Conservation (phyloP, 2,329 filamentous ascomycete genomes). For the Penicillium sp. region DNA sequence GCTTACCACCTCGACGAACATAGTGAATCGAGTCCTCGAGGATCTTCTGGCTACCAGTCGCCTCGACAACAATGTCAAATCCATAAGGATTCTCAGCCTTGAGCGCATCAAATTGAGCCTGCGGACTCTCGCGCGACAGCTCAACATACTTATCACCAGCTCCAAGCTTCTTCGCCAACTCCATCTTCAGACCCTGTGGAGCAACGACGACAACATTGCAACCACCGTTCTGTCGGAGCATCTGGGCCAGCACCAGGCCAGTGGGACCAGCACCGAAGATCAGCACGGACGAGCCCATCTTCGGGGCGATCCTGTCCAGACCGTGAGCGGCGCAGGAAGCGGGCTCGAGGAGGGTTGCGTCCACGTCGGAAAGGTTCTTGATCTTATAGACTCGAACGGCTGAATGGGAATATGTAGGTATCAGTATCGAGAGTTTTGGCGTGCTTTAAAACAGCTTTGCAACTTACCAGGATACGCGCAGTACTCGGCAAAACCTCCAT, state of each 20-base stretch:
- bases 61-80: conserved; percentile 70
- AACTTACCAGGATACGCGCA: conserved; percentile 48
- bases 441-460: not conserved
- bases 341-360: conserved; percentile 66
- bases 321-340: conserved; percentile 69
- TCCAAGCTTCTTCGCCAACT: conserved; percentile 54
- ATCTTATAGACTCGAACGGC: conserved; percentile 62
- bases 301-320: conserved; percentile 64
- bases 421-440: not conserved
- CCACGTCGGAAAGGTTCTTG: conserved; percentile 62
- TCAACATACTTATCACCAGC: conserved; percentile 49
- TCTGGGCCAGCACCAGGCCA: conserved; percentile 61
- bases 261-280: conserved; percentile 68
- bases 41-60: conserved; percentile 65
- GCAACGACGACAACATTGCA: conserved; percentile 68
- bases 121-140: conserved; percentile 50
- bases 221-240: conserved; percentile 62
- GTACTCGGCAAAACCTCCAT: conserved; percentile 71
- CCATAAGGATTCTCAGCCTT: conserved; percentile 65
- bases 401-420: conserved; percentile 3
- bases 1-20: conserved; percentile 65
- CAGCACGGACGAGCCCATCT: conserved; percentile 61
- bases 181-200: conserved; percentile 66
- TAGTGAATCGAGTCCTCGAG: conserved; percentile 69
- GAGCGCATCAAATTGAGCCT: conserved; percentile 59